phyloP scores from a whole-genome alignment of 1,284 basidiomycete species.

The Cystobasidiaceae sp. region DNA sequence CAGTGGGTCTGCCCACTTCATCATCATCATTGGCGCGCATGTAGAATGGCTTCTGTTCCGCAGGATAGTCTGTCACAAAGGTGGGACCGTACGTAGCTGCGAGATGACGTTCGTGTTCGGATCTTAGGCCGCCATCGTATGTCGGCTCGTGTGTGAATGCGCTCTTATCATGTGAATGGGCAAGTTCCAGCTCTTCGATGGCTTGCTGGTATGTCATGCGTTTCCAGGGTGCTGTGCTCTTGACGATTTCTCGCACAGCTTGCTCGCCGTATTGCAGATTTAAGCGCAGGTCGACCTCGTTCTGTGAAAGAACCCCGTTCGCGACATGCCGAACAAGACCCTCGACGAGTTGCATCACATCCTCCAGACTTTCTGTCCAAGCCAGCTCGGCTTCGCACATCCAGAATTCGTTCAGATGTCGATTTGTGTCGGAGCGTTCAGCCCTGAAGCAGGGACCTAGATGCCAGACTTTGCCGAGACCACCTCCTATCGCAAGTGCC shows the following conservation, averaged over 20 bases:
- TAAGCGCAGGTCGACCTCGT: neutral
- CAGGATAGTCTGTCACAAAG: slow-evolving; percentile 88
- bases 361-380: slow-evolving; percentile 53
- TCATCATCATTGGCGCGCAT: slow-evolving; percentile 63
- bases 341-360: slow-evolving; percentile 69
- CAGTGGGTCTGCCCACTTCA: slow-evolving; percentile 55
- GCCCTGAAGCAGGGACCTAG: slow-evolving; percentile 89
- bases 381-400: slow-evolving; percentile 94
- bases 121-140: slow-evolving; percentile 55
- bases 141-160: slow-evolving; percentile 29
- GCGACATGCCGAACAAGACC: slow-evolving; percentile 52
- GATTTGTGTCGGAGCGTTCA: slow-evolving; percentile 75
- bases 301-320: neutral
- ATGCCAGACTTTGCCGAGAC: slow-evolving; percentile 75
- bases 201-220: neutral
- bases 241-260: neutral
- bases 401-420: slow-evolving; percentile 98
- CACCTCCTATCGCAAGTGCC: slow-evolving; percentile 62
- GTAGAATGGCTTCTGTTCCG: slow-evolving; percentile 84
- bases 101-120: slow-evolving; percentile 90
- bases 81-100: slow-evolving; percentile 68
- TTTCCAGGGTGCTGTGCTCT: slow-evolving; percentile 5
- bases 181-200: slow-evolving; percentile 34
- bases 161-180: slow-evolving; percentile 37
- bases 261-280: slow-evolving; percentile 6